phyloP scores from a whole-genome alignment of 441 rosid genomes.

The Populus trichocarpa region DNA sequence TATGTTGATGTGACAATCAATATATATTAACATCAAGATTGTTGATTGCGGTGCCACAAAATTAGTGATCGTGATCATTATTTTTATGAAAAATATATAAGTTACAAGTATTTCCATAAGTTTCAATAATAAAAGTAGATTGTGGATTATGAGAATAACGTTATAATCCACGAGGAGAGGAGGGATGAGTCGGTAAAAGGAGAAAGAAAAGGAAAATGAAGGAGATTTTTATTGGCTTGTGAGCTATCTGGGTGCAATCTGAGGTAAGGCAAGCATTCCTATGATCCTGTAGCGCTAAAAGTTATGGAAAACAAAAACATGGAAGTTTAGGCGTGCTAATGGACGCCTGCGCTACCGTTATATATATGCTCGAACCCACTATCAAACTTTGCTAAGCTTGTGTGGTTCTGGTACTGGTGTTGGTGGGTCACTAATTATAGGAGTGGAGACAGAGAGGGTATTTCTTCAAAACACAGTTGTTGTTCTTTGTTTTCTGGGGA shows the following conservation, averaged over 20 bases:
- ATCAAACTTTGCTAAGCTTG: slow-evolving; percentile 6
- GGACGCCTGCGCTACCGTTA: slow-evolving; percentile 23
- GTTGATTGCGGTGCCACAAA: too few relatives aligned
- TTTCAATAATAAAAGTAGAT: neutral
- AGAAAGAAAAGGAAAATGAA: too few relatives aligned
- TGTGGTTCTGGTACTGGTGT: neutral
- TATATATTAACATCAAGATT: too few relatives aligned
- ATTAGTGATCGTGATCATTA: neutral
- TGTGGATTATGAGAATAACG: neutral
- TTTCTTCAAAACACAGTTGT: neutral
- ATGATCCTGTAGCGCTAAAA: neutral
- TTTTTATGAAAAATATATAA: too few relatives aligned
- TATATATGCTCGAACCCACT: slow-evolving; percentile 30
- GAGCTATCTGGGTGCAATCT: neutral
- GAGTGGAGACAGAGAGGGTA: neutral
- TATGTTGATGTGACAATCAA: too few relatives aligned
- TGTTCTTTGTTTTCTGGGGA: neutral
- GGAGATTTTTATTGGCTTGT: neutral
- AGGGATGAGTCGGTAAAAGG: neutral
- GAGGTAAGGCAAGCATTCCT: neutral
- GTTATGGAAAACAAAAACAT: neutral
- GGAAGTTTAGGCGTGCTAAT: slow-evolving; percentile 18
- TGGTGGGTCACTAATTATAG: slow-evolving; percentile 12
- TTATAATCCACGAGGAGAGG: too few relatives aligned
- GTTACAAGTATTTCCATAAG: neutral